Base-by-base conservation (phyloP, 139 green algal genomes). In the Pleodorina starrii region DNA sequence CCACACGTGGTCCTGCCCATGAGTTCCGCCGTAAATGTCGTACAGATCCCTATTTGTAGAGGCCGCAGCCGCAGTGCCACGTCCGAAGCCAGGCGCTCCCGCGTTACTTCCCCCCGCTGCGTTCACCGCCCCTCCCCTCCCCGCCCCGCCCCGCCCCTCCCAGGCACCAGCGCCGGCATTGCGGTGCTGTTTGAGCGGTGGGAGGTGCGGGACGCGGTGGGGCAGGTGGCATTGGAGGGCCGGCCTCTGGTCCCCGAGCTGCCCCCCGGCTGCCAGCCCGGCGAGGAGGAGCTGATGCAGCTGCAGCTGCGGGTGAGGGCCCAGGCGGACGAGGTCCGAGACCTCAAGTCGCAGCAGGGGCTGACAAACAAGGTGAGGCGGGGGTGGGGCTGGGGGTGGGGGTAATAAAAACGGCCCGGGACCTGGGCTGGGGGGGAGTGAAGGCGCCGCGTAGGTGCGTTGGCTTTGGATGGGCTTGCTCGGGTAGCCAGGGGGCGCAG, bases 221-320 rank as follows among this genome's bases (percentile, higher is more conserved):
- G 43, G 36, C 63, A 0, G 0, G 60, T 51, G 82, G 40, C 51
- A 42, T 44, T 88, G 44, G 63, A 79, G 60, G 82, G 82, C 16
- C 82, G 82, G 17, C 82, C 82, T 29, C 66, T 88, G 44, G 82
- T 88, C 27, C 82, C 82, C 11, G 82, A 88, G 66, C 2, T 88
- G 1, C 63, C 43, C 10, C 46, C 63, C 16, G 82, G 68, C 16
- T 68, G 44, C 25, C 44, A 46, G 60, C 82, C 82, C 0, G 12
- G 23, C 5, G 57, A 76, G 29, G 44, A 29, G 29, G 80, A 25
- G 57, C 23, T 87, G 40, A 7, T 42, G 43, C 35, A 21, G 42
- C 29, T 76, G 60, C 54, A 57, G 80, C 42, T 42, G 42, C 3
- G 21, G 57, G 82, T 88, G 82, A 63, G 82, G 11, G 66, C 32